These are phyloP conservation scores for Monosporascus sp. DNA, from an alignment of 2,329 filamentous ascomycete species.

Conservation along the genomic window DNA sequence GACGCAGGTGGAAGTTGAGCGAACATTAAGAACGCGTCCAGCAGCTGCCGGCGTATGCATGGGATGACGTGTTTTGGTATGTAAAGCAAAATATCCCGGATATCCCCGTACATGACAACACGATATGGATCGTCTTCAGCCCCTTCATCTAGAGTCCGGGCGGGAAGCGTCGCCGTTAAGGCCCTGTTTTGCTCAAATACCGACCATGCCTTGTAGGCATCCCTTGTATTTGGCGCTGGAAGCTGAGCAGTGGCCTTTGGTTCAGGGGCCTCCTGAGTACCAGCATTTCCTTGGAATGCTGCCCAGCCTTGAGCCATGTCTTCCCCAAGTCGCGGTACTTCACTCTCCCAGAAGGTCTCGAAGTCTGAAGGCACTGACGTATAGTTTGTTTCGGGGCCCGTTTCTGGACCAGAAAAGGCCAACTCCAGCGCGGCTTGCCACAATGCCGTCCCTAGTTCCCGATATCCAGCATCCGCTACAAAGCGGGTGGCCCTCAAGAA, in stretches of 20 bases:
- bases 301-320: conserved; percentile 64
- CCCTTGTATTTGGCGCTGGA: conserved; percentile 27
- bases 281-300: conserved; percentile 36
- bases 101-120: conserved; percentile 73
- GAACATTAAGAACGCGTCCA: conserved; percentile 69
- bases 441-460: conserved; percentile 67
- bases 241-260: conserved; percentile 20
- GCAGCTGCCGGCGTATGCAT: conserved; percentile 39
- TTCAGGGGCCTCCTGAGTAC: conserved; percentile 36
- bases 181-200: conserved; percentile 47
- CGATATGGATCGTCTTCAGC: conserved; percentile 78
- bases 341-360: conserved; percentile 80
- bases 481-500: conserved; percentile 71
- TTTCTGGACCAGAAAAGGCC: conserved; percentile 53
- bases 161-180: conserved; percentile 53
- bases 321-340: conserved; percentile 75
- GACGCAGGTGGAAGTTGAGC: conserved; percentile 54
- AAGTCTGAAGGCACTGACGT: conserved; percentile 40
- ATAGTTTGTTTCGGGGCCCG: conserved; percentile 19
- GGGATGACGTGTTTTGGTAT: conserved; percentile 36
- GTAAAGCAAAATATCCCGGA: conserved; percentile 56
- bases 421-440: conserved; percentile 83
- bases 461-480: conserved; percentile 70
- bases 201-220: conserved; percentile 48
- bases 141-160: conserved; percentile 68